These are phyloP conservation scores for Naganishia albida DNA, from an alignment of 1,284 basidiomycete genomes.

Conservation along the genomic window DNA sequence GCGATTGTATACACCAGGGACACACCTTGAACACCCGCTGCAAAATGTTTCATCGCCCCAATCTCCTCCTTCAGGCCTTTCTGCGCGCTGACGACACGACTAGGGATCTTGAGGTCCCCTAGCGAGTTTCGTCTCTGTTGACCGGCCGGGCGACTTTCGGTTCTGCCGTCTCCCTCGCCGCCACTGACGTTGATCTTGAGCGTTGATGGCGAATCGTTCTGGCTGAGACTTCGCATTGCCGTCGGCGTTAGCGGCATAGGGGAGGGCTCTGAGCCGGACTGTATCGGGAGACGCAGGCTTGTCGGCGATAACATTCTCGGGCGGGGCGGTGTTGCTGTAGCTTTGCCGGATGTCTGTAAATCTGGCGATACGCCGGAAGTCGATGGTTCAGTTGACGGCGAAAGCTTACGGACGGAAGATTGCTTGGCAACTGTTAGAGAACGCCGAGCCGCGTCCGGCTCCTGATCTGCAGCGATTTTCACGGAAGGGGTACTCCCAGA, in stretches of 20 bases:
- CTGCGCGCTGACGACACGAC: constrained; percentile 32
- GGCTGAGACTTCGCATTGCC: constrained; percentile 19
- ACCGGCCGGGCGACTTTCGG: neutral
- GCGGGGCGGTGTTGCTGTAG: neutral
- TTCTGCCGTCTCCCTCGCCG: too few species aligned
- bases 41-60: constrained; percentile 30
- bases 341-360: neutral
- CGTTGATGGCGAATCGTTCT: constrained; percentile 21
- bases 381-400: neutral
- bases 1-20: neutral
- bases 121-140: constrained; percentile 27
- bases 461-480: too few species aligned
- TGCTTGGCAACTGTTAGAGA: too few species aligned
- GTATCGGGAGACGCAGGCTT: neutral
- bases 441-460: too few species aligned
- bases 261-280: neutral
- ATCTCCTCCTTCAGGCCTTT: constrained; percentile 32
- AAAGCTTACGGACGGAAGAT: neutral
- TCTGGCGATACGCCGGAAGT: neutral
- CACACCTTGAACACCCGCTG: constrained; percentile 27
- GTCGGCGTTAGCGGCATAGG: neutral
- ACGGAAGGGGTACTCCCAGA: too few species aligned
- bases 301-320: neutral
- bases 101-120: constrained; percentile 34
- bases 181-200: neutral